Base-by-base conservation (phyloP, 768 basidiomycete species). In the Leccinum rimulosum region DNA sequence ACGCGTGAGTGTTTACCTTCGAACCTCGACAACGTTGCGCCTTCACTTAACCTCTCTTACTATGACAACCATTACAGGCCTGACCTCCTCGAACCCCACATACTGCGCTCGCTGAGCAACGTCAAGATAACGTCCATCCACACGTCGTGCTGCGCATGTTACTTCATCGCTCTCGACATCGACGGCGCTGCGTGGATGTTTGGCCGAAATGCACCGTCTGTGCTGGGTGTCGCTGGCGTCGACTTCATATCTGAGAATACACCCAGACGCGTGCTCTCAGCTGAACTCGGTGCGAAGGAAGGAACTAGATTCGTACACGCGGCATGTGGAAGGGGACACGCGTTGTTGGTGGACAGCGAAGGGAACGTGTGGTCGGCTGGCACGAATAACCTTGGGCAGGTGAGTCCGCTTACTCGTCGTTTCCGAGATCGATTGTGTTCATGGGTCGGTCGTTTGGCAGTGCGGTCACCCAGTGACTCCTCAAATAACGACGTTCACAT, bases 171-270 rank as follows among this genome's bases (percentile, higher is more conserved):
- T 14, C 71, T 95, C 61, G 90, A 91, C 75, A 64, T 81, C 25
- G 81, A 87, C 54, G 94, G 93, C 7, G 80, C 83, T 40, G 96
- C 94, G 9, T 95, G 93, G 87, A 73, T 98, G 65, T 92, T 95
- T 69, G 96, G 96, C 7, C 85, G 93, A 55, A 93, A 93, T 73
- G 84, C 84, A 43, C 85, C 79, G 58, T 77, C 82, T 57, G 82
- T 83, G 47, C 80, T 94, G 4, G 89, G 91, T n/a, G 75, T 85
- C 9, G 66, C 82, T 14, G 78, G 75, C 28, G 77, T 79, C 59
- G 83, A 84, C 57, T 54, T 74, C 60, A 80, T 94, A 61, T 89
- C 89, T 17, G 91, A 94, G 77, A 87, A 84, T 71, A 82, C 86
- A 60, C 90, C 93, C 19, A 80, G 81, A 69, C 78, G 80, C 58